Base-by-base conservation (phyloP, 768 basidiomycete species). In the Collybia nuda region DNA sequence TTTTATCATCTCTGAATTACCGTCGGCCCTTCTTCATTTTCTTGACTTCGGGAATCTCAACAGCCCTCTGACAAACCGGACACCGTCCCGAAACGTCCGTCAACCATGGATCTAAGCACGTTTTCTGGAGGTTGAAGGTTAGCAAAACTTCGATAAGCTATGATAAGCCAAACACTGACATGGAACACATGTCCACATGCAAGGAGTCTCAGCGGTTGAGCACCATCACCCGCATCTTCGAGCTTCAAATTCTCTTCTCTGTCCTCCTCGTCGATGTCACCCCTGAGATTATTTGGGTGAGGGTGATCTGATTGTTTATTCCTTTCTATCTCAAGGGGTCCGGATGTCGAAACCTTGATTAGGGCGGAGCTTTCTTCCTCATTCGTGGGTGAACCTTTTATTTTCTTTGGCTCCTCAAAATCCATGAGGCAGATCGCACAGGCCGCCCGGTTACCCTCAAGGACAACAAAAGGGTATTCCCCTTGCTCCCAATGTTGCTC, bases 181-280 rank as follows among this genome's bases (percentile, higher is more conserved):
- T 96, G 93, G 69, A 93, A 96, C 41, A 89, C 89, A 74, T 96
- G 93, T 2, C 87, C 87, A 57, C 93, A 96, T 2, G 74, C 74
- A 44, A 94, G 67, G 35, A 91, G 65, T 60, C 93, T 74, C 56
- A 96, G 66, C 5, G 90, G 90, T 52, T 91, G 87, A 1, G 85
- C 76, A 0, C 87, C 88, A 50, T 85, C 82, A 7, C 89, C 88
- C 2, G 86, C 87, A 63, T 91, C 88, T 55, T 78, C 71, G 44
- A 91, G 73, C 53, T 72, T 79, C 51, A 85, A 67, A 6, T 73
- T 56, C 5, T 42, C 47, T n/a, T 37, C 40, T 19, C 26, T 48
- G 21, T 45, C 39, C 22, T 47, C 47, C 9, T 56, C 50, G 4
- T 53, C 14, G 22, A 44, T 35, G 14, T 32, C 32, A 11, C 7